These are phyloP conservation scores for Apostasia shenzhenica DNA, from an alignment of 106 monocot species.

Conservation along the genomic window DNA sequence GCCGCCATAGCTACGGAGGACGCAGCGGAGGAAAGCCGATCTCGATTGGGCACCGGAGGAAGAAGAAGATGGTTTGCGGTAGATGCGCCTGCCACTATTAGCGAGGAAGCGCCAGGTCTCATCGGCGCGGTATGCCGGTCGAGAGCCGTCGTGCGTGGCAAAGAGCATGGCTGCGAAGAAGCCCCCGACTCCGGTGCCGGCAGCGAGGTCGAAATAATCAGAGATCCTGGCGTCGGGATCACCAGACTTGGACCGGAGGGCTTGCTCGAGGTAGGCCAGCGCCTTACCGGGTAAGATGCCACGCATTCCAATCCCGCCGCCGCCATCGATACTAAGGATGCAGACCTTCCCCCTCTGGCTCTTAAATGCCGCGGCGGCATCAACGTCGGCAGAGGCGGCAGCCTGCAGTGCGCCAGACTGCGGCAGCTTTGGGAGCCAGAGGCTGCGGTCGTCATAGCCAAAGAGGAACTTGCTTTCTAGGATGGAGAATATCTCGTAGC, in stretches of 20 bases:
- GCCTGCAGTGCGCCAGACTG: neutral
- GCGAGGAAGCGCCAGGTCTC: conserved; percentile 53
- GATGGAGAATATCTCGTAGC: conserved; percentile 96
- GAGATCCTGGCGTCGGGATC: conserved; percentile 41
- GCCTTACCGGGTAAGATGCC: conserved; percentile 45
- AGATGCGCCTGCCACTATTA: conserved; percentile 29
- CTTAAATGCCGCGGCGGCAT: conserved; percentile 2
- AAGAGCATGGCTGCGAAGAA: conserved; percentile 68
- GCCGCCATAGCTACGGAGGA: conserved; percentile 5
- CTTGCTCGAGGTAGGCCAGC: conserved; percentile 44
- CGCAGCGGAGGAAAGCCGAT: neutral
- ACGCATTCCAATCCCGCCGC: conserved; percentile 48
- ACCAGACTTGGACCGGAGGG: conserved; percentile 40
- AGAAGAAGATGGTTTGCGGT: conserved; percentile 6
- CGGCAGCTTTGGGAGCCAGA: conserved; percentile 14
- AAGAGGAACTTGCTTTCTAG: conserved; percentile 92
- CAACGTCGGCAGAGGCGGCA: neutral
- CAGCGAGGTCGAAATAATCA: conserved; percentile 62
- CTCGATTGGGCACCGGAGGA: conserved; percentile 1
- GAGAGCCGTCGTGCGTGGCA: conserved; percentile 17
- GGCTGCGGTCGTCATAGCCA: conserved; percentile 40
- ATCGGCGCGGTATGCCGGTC: conserved; percentile 36
- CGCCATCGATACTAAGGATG: conserved; percentile 64
- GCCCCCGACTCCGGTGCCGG: conserved; percentile 66
- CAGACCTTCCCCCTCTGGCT: conserved; percentile 63